Conservation (phyloP, 2,329 filamentous ascomycete species). For the Pestalotiopsis sp. region DNA sequence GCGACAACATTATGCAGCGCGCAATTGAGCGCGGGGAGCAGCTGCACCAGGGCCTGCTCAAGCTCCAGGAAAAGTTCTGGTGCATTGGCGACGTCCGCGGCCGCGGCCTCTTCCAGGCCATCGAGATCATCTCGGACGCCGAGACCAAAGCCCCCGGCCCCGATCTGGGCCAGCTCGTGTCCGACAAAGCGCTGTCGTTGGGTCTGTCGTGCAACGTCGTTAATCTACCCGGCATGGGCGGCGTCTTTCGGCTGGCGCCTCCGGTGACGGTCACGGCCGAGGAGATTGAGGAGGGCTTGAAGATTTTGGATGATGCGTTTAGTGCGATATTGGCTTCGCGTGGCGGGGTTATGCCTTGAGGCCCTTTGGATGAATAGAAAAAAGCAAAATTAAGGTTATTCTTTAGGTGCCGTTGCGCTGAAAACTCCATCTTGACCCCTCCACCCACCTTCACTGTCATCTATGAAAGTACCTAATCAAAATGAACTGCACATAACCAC, state of each 20-base stretch:
- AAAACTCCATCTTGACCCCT: background rate
- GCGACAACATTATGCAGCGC: constrained; percentile 46
- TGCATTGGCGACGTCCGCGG: constrained; percentile 58
- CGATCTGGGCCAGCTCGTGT: constrained; percentile 45
- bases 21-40: constrained; percentile 44
- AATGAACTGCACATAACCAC: too few relatives aligned
- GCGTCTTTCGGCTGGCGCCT: constrained; percentile 53
- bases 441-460: too few relatives aligned
- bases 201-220: constrained; percentile 54
- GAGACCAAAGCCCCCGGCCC: constrained; percentile 44
- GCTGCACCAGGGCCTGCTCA: constrained; percentile 44
- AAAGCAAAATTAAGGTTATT: background rate
- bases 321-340: background rate
- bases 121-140: constrained; percentile 51
- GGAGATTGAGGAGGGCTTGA: constrained; percentile 47
- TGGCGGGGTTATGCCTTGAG: background rate
- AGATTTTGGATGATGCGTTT: constrained; percentile 54
- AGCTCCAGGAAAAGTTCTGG: constrained; percentile 49
- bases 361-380: background rate
- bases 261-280: constrained; percentile 50
- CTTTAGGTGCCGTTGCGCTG: background rate
- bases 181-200: constrained; percentile 43
- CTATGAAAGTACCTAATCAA: too few relatives aligned
- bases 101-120: constrained; percentile 50
- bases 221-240: constrained; percentile 48